A percentile compares a stretch with the other conserved stretches of the same genome.
phyloP scores from a whole-genome alignment of 208 protist species.

The Crithidia brevicula region DNA sequence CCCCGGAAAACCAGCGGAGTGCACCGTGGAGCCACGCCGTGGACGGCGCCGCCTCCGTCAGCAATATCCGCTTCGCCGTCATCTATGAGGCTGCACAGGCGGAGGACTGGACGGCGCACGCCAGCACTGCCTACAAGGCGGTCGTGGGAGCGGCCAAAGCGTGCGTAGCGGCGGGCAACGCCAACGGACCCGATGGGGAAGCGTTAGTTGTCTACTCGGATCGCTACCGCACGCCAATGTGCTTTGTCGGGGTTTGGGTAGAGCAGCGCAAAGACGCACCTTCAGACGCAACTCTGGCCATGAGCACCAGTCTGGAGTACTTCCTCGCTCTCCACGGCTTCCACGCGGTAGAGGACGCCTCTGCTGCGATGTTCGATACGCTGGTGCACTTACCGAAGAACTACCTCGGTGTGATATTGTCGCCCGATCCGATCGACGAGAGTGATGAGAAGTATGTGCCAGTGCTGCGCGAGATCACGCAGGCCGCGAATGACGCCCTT shows the following conservation, averaged over 20 bases:
- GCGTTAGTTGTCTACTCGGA: constrained; percentile 67
- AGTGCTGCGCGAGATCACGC: constrained; percentile 75
- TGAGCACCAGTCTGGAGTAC: constrained; percentile 44
- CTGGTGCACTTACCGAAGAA: constrained; percentile 46
- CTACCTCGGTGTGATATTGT: constrained; percentile 75
- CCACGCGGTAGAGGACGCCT: constrained; percentile 74
- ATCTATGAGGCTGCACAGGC: constrained; percentile 57
- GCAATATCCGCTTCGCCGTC: constrained; percentile 75
- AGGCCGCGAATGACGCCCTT: constrained; percentile 41
- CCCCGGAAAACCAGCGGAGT: constrained; percentile 28
- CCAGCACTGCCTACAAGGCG: constrained; percentile 35
- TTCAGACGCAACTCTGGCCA: not conserved
- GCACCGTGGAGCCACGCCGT: constrained; percentile 61
- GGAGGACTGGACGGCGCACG: constrained; percentile 35
- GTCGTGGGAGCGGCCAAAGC: constrained; percentile 48
- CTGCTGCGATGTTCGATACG: constrained; percentile 49
- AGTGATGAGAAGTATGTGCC: constrained; percentile 63
- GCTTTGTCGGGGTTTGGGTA: constrained; percentile 71
- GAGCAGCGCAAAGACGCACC: constrained; percentile 23
- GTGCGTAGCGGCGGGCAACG: constrained; percentile 43
- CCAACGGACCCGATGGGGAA: constrained; percentile 63
- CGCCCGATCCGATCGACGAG: constrained; percentile 40
- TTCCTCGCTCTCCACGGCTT: constrained; percentile 70
- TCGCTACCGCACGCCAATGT: constrained; percentile 65
- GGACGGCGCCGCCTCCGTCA: constrained; percentile 63